Evolutionary conservation across 768 basidiomycete genomes (phyloP), one percentile per base, ranked within the genome.

Genomic region (Epithele typhae): DNA sequence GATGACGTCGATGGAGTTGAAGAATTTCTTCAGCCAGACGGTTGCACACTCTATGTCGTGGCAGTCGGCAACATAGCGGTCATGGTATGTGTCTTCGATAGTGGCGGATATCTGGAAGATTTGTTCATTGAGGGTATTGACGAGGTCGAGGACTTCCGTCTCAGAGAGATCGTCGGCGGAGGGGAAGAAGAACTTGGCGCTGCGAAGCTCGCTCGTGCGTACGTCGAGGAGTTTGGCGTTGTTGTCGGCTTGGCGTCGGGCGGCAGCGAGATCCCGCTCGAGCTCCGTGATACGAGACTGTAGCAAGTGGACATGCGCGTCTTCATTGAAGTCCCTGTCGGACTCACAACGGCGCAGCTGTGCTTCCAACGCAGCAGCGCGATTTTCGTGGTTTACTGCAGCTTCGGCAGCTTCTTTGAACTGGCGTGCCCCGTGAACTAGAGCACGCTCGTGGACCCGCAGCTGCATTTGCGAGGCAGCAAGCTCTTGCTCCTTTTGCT

Each of bases 61-160:
- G 8, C 10, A 6, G 5, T 22, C 12, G 7, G 19, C 17, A 11
- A 14, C 30, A 15, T 39, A 39, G n/a, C 38, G 30, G 23, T 18
- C 60, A 7, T 57, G 61, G 59, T 72, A 71, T 2, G 65, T 43
- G 37, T 77, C 76, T 2, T 76, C 70, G 47, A 79, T 68, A 46
- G 65, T 67, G 0, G 73, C 72, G 2, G 76, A 72, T 17, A 68
- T 69, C 53, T 80, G 75, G 30, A 68, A 68, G 25, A 79, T 73
- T 48, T 72, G 70, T 6, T 71, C 59, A 40, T 79, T 74, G 17
- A 81, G 58, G n/a, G 63, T 62, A 40, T 71, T 67, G 11, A 80
- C 60, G 53, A 74, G 67, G 3, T 49, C 55, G 30, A 70, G 62
- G 14, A 79, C 68, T 25, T 82, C 76, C 4, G 68, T 68, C 4